Conservation (phyloP, 2,329 filamentous ascomycete genomes). For the Dryadomyces quercus-mongolicae region DNA sequence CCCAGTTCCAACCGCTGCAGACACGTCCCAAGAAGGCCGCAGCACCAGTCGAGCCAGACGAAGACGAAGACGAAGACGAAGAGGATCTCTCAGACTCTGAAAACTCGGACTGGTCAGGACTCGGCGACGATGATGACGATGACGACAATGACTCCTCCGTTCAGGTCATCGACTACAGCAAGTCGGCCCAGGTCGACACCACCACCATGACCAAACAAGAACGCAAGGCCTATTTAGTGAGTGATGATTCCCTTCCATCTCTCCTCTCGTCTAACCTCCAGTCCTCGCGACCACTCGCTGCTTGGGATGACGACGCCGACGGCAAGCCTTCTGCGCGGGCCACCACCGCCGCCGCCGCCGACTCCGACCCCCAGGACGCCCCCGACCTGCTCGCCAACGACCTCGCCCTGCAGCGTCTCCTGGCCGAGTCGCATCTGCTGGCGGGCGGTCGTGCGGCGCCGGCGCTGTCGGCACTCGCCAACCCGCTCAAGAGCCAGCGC, state of each 20-base stretch:
- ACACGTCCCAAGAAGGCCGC: slow-evolving; percentile 1
- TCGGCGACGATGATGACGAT: slow-evolving; percentile 26
- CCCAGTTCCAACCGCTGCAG: slow-evolving; percentile 67
- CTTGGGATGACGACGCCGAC: slow-evolving; percentile 1
- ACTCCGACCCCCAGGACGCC: slow-evolving; percentile 39
- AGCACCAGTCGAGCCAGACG: slow-evolving; percentile 15
- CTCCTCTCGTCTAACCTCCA: slow-evolving; percentile 13
- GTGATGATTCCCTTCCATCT: not conserved
- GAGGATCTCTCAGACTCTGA: slow-evolving; percentile 13
- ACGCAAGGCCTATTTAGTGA: slow-evolving; percentile 39
- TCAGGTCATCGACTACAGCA: slow-evolving; percentile 51
- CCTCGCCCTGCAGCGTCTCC: slow-evolving; percentile 77
- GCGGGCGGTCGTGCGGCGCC: slow-evolving; percentile 27
- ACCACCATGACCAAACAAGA: slow-evolving; percentile 50
- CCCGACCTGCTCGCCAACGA: slow-evolving; percentile 76
- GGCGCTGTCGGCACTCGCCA: slow-evolving; percentile 16
- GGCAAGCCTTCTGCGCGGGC: too few species aligned
- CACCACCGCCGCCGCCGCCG: slow-evolving; percentile 12
- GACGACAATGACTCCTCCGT: slow-evolving; percentile 32
- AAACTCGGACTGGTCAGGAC: slow-evolving; percentile 24
- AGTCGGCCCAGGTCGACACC: not conserved
- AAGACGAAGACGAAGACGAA: slow-evolving; percentile 10
- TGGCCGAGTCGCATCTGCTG: slow-evolving; percentile 85
- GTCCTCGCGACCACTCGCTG: slow-evolving; percentile 36
- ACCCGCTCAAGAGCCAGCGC: slow-evolving; percentile 18